Base-by-base conservation (phyloP, 306 rosid species). In the Rosa persica region DNA sequence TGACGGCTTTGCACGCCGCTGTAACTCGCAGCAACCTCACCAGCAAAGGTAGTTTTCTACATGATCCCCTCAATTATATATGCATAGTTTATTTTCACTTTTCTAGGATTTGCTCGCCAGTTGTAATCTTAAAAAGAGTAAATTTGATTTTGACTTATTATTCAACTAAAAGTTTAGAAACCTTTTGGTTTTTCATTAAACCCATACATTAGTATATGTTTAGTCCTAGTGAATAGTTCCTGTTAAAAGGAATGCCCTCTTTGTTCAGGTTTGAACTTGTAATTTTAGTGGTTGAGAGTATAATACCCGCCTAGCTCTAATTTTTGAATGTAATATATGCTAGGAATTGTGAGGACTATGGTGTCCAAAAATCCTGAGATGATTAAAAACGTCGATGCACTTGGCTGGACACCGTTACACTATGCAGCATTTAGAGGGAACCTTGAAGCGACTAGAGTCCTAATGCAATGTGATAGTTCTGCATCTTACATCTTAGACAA, bases 1-100 rank as follows among this genome's bases (percentile, higher is more conserved):
- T 81, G 38, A 81, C 76, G 11, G 78, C 46, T n/a, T 27, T 81
- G 62, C 84, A 81, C 42, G 81, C 74, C 0, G 84, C 84, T 1
- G 38, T 71, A 4, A 76, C 78, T 71, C 81, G 51, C 0, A 30
- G 7, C 7, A 5, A 43, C 6, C 13, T 44, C 11, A 5, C n/a
- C 23, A 2, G 4, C 51, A 22, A 73, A 73, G 77, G 77, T 73
- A 38, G 16, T 5, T 10, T 6, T 19, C 4, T 2, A 20, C 34
- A 17, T 13, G 42, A 57, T 34, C 42, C 15, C 9, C 42, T 62
- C 3, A 2, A 30, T 30, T 30, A 30, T 1, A 1, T 9, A 11
- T 60, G 20, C 4, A 8, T 34, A 1, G 17, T 16, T 16, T 20
- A 16, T 44, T 17, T 30, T 17, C 57, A 51, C 17, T 51, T 51